A percentile compares a stretch with the other conserved stretches of the same genome.
Conservation (phyloP, 2,329 filamentous ascomycete species). For the Fusarium papillatum region DNA sequence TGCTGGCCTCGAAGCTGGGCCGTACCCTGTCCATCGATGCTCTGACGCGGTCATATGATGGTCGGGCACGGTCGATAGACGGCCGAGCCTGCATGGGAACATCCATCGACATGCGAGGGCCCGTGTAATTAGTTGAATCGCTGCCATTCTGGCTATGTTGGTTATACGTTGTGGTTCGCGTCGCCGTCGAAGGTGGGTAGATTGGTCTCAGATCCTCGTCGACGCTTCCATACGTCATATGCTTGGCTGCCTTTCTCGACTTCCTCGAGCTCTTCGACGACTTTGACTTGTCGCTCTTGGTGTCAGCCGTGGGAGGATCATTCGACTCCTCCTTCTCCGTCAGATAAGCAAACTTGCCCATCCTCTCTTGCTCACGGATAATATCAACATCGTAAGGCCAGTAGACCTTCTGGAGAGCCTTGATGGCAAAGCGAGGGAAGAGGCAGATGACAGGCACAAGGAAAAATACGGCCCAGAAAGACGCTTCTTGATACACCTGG, state of each 20-base stretch:
- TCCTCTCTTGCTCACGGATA: constrained; percentile 89
- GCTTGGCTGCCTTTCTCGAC: constrained; percentile 64
- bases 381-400: constrained; percentile 95
- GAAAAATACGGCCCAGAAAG: constrained; percentile 89
- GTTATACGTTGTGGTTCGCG: constrained; percentile 79
- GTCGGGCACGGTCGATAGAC: constrained; percentile 78
- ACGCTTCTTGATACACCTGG: constrained; percentile 84
- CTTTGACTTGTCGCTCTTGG: constrained; percentile 57
- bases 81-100: constrained; percentile 57
- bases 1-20: constrained; percentile 87
- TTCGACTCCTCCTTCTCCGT: constrained; percentile 50
- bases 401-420: constrained; percentile 93
- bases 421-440: constrained; percentile 88
- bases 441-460: constrained; percentile 86
- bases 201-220: constrained; percentile 94
- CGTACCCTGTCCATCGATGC: constrained; percentile 89
- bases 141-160: constrained; percentile 91
- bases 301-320: constrained; percentile 55
- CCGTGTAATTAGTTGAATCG: constrained; percentile 92
- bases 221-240: constrained; percentile 72
- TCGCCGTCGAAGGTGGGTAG: constrained; percentile 92
- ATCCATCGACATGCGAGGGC: constrained; percentile 73
- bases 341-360: constrained; percentile 86
- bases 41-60: constrained; percentile 90
- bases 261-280: constrained; percentile 68